phyloP scores from a whole-genome alignment of 2,329 filamentous ascomycete genomes.

The Sclerotinia borealis region DNA sequence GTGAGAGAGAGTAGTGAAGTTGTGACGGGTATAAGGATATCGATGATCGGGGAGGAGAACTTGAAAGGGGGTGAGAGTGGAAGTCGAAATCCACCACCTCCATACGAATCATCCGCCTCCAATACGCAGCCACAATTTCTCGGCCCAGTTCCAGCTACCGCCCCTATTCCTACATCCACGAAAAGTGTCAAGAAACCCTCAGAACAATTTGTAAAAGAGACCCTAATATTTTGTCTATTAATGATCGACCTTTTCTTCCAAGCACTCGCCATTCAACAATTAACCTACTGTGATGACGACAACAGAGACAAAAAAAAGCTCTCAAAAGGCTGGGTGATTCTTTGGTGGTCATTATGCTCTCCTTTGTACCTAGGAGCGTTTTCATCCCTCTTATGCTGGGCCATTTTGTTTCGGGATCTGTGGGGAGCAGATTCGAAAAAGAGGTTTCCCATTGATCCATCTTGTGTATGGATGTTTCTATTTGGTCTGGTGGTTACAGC shows the following conservation, averaged over 20 bases:
- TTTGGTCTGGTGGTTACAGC: not conserved
- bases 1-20: not conserved
- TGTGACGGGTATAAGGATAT: not conserved
- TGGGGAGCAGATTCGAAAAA: not conserved
- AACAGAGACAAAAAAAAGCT: not conserved
- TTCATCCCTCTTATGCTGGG: not conserved
- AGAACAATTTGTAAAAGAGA: not conserved
- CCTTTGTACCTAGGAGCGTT: not conserved
- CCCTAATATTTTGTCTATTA: not conserved
- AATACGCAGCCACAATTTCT: not conserved
- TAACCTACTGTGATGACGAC: not conserved
- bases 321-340: not conserved
- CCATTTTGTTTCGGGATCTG: not conserved
- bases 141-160: not conserved
- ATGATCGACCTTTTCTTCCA: not conserved
- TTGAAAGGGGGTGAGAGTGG: not conserved
- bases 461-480: not conserved
- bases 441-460: not conserved
- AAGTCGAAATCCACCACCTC: not conserved
- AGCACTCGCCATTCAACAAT: not conserved
- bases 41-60: not conserved
- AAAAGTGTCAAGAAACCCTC: not conserved
- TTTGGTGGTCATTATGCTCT: not conserved
- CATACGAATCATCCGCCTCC: not conserved
- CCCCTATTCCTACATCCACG: too few relatives aligned